A percentile compares a stretch with the other conserved stretches of the same genome.
Evolutionary conservation across 2,329 filamentous ascomycete species (phyloP).

Genomic region (Aspergillus udagawae): DNA sequence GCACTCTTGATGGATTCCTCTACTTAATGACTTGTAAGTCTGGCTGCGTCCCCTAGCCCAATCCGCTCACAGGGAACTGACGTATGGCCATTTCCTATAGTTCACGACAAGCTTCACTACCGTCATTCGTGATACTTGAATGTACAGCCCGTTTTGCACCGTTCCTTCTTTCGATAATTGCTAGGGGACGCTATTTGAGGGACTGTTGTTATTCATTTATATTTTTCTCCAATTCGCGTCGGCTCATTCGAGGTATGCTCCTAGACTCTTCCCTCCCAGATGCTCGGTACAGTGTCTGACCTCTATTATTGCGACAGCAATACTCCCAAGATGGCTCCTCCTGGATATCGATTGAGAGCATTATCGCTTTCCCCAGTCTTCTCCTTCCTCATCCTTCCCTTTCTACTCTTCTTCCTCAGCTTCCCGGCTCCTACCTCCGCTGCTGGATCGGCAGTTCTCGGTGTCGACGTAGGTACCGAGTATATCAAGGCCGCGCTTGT

Average conservation of each 20-base stretch:
- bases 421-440: slow-evolving; percentile 56
- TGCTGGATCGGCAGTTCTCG: slow-evolving; percentile 73
- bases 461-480: slow-evolving; percentile 90
- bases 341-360: slow-evolving; percentile 24
- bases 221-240: neutral
- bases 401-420: slow-evolving; percentile 51
- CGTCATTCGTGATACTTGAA: neutral
- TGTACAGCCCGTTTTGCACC: neutral
- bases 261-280: neutral
- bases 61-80: neutral
- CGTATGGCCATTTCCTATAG: slow-evolving; percentile 2
- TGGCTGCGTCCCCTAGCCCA: neutral
- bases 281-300: neutral
- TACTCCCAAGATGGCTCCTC: slow-evolving; percentile 27
- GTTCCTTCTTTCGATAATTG: neutral
- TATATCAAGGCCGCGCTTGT: slow-evolving; percentile 96
- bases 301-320: neutral
- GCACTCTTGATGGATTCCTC: slow-evolving; percentile 24
- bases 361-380: slow-evolving; percentile 29
- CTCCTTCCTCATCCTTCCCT: slow-evolving; percentile 45
- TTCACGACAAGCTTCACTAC: neutral
- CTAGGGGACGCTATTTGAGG: neutral
- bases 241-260: neutral
- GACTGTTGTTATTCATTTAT: neutral
- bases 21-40: slow-evolving; percentile 7